A percentile compares a stretch with the other conserved stretches of the same genome.
Evolutionary conservation across 2,329 filamentous ascomycete genomes (phyloP).

Genomic region (Bipolaris bicolor): DNA sequence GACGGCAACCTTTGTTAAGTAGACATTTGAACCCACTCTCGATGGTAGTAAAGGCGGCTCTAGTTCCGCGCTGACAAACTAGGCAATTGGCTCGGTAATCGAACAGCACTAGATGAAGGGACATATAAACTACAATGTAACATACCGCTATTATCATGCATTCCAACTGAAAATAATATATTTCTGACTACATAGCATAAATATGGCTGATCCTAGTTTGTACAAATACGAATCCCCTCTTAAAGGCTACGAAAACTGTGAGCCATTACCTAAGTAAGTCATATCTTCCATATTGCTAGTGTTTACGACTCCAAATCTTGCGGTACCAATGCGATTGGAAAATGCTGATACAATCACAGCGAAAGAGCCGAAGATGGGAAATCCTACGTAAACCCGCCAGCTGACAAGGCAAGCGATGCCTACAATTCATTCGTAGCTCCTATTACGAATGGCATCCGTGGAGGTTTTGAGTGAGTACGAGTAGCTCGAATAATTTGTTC

Average conservation of each 20-base stretch:
- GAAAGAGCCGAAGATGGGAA: slow-evolving; percentile 76
- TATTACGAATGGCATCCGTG: slow-evolving; percentile 67
- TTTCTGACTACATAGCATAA: neutral
- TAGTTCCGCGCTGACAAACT: slow-evolving; percentile 45
- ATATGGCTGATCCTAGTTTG: slow-evolving; percentile 51
- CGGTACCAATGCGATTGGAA: neutral
- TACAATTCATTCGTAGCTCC: slow-evolving; percentile 74
- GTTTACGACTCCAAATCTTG: neutral
- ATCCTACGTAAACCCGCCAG: slow-evolving; percentile 71
- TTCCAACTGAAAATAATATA: too few species aligned
- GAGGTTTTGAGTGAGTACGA: slow-evolving; percentile 71
- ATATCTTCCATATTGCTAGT: too few species aligned
- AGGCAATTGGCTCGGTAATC: neutral
- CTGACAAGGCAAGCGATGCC: slow-evolving; percentile 66
- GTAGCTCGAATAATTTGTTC: neutral
- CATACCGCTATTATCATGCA: neutral
- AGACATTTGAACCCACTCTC: neutral
- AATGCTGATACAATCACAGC: slow-evolving; percentile 39
- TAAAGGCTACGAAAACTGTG: slow-evolving; percentile 62
- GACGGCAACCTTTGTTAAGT: neutral
- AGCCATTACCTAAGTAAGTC: slow-evolving; percentile 58
- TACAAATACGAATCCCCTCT: slow-evolving; percentile 64
- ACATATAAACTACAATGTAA: neutral
- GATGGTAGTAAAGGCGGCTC: neutral
- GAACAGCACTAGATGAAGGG: neutral